These are phyloP conservation scores for Prinsepia uniflora DNA, from an alignment of 306 rosid species.

Conservation along the genomic window DNA sequence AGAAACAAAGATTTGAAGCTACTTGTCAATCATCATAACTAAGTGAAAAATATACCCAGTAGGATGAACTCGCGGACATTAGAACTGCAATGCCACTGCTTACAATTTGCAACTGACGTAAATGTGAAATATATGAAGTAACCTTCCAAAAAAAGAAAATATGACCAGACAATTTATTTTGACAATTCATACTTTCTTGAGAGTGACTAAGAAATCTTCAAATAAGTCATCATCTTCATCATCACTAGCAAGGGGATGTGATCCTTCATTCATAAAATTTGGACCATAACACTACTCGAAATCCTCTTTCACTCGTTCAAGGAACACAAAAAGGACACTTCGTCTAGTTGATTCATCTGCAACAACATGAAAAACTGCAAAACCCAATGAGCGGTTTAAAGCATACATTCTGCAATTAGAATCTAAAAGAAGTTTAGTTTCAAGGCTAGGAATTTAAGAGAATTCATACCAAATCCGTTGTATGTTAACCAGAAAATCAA, in stretches of 20 bases:
- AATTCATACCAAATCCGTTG: constrained; percentile 65
- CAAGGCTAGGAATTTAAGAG: neutral
- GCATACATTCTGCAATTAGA: constrained; percentile 17
- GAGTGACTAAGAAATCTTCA: neutral
- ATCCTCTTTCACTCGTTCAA: constrained; percentile 90
- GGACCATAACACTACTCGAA: constrained; percentile 72
- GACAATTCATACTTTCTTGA: neutral
- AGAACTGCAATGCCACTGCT: constrained; percentile 57
- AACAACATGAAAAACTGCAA: constrained; percentile 92
- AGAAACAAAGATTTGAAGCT: constrained; percentile 14
- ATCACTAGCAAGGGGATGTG: too few relatives aligned
- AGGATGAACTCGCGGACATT: constrained; percentile 55
- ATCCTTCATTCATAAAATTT: too few relatives aligned
- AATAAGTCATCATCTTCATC: too few relatives aligned
- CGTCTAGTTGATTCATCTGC: constrained; percentile 89
- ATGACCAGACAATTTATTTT: neutral
- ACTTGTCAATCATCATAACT: constrained; percentile 10
- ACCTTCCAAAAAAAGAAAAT: constrained; percentile 42
- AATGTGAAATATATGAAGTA: constrained; percentile 55
- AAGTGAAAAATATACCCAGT: constrained; percentile 47
- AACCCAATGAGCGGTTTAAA: constrained; percentile 18
- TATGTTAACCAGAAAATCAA: too few relatives aligned
- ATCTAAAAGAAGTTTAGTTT: neutral
- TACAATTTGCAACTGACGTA: constrained; percentile 44
- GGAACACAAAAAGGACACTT: constrained; percentile 79